Evolutionary conservation across 345 rosid genomes (phyloP).

Genomic region (Brassica incana): DNA sequence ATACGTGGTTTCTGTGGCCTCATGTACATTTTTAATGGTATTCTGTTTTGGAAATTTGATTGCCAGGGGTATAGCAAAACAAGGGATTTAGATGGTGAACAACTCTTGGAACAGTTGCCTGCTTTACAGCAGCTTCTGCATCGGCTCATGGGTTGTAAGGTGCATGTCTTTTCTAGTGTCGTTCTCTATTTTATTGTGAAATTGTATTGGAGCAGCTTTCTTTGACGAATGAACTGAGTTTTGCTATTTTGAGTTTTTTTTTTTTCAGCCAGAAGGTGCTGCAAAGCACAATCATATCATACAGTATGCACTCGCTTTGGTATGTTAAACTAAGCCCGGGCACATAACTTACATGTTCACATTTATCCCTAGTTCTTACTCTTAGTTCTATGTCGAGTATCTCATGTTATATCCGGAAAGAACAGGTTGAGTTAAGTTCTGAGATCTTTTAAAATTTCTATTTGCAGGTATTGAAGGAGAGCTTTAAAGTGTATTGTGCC

Average conservation of each 20-base stretch:
- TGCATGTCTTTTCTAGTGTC: slow-evolving; percentile 24
- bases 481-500: slow-evolving; percentile 84
- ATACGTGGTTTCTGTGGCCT: slow-evolving; percentile 12
- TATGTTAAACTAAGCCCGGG: slow-evolving; percentile 17
- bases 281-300: slow-evolving; percentile 69
- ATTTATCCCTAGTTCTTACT: not conserved
- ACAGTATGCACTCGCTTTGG: slow-evolving; percentile 88
- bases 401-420: not conserved
- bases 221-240: slow-evolving; percentile 10
- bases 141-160: slow-evolving; percentile 90
- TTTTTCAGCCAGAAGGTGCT: slow-evolving; percentile 81
- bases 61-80: slow-evolving; percentile 79
- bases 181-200: not conserved
- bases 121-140: slow-evolving; percentile 72
- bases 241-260: slow-evolving; percentile 1
- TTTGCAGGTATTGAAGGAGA: slow-evolving; percentile 85
- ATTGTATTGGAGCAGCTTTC: slow-evolving; percentile 6
- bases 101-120: slow-evolving; percentile 77
- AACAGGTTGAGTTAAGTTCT: slow-evolving; percentile 5
- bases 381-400: not conserved
- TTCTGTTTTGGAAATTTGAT: slow-evolving; percentile 12
- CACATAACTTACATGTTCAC: not conserved
- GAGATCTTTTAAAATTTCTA: not conserved
- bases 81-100: slow-evolving; percentile 72
- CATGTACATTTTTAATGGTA: not conserved